These are phyloP conservation scores for Colletotrichum nymphaeae DNA, from an alignment of 2,329 filamentous ascomycete genomes.

Conservation along the genomic window DNA sequence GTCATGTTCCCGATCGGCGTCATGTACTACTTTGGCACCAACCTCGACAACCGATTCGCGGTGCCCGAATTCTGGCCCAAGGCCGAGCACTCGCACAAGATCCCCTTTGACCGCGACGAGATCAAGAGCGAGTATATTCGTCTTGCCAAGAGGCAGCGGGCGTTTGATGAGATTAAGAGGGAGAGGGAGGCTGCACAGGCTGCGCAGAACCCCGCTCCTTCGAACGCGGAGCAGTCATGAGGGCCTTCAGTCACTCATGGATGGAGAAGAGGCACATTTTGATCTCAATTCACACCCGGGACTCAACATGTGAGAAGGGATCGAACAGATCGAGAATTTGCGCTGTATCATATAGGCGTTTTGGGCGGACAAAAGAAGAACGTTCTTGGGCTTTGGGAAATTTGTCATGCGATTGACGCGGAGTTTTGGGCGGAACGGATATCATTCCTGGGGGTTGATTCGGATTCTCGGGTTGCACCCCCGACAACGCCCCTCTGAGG, in stretches of 20 bases:
- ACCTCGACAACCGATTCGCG: slow-evolving; percentile 91
- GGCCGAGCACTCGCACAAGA: slow-evolving; percentile 78
- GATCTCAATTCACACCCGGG: background rate
- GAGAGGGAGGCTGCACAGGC: slow-evolving; percentile 49
- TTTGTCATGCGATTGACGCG: slow-evolving; percentile 14
- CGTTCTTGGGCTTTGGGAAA: slow-evolving; percentile 22
- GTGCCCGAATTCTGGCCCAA: slow-evolving; percentile 96
- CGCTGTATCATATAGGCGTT: slow-evolving; percentile 32
- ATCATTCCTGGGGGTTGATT: slow-evolving; percentile 2
- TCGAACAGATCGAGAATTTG: background rate
- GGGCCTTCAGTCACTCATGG: too few species aligned
- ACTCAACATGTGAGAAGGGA: background rate
- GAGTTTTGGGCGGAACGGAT: slow-evolving; percentile 23
- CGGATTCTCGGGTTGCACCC: background rate
- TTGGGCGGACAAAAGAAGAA: slow-evolving; percentile 29
- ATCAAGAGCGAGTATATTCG: slow-evolving; percentile 85
- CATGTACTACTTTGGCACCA: slow-evolving; percentile 99
- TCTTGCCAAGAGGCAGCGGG: slow-evolving; percentile 72
- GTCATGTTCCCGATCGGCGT: slow-evolving; percentile 98
- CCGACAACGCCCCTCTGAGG: slow-evolving; percentile 29
- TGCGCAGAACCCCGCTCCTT: slow-evolving; percentile 40
- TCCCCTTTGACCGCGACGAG: slow-evolving; percentile 83
- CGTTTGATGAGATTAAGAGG: slow-evolving; percentile 78
- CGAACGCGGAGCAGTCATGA: slow-evolving; percentile 40
- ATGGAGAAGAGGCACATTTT: background rate